A percentile compares a stretch with the other conserved stretches of the same genome.
phyloP scores from a whole-genome alignment of 345 rosid genomes.

The Syzygium aromaticum region DNA sequence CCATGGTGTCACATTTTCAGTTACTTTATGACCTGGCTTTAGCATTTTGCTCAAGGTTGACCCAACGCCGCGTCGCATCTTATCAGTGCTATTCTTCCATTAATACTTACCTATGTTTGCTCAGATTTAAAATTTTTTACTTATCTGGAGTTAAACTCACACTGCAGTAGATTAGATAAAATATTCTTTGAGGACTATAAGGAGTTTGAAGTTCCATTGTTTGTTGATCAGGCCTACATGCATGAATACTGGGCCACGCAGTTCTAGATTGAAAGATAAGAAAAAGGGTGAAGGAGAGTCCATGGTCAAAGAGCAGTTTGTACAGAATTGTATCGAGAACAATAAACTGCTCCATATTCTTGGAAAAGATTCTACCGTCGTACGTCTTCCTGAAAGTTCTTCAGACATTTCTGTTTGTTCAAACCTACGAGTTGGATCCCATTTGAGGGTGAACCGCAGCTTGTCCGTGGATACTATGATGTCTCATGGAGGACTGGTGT shows the following conservation, averaged over 20 bases:
- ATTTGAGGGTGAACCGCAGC: conserved; percentile 28
- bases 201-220: background rate
- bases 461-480: conserved; percentile 25
- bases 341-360: conserved; percentile 63
- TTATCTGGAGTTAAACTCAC: background rate
- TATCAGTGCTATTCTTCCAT: background rate
- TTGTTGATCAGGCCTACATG: conserved; percentile 45
- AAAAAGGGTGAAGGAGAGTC: conserved; percentile 81
- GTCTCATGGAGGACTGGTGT: conserved; percentile 24
- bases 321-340: conserved; percentile 53
- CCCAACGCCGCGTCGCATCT: background rate
- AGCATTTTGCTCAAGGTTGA: conserved; percentile 75
- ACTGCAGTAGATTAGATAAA: background rate
- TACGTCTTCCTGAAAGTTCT: conserved; percentile 72
- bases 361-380: conserved; percentile 69
- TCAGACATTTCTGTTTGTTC: conserved; percentile 61
- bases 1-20: conserved; percentile 99
- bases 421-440: conserved; percentile 65
- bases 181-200: background rate
- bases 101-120: background rate
- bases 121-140: background rate
- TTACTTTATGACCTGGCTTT: conserved; percentile 90
- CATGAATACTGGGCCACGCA: conserved; percentile 59
- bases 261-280: conserved; percentile 90
- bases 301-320: conserved; percentile 74